Evolutionary conservation across 805 yeast genomes (phyloP).

Genomic region (Barnettozyma wickerhamii): DNA sequence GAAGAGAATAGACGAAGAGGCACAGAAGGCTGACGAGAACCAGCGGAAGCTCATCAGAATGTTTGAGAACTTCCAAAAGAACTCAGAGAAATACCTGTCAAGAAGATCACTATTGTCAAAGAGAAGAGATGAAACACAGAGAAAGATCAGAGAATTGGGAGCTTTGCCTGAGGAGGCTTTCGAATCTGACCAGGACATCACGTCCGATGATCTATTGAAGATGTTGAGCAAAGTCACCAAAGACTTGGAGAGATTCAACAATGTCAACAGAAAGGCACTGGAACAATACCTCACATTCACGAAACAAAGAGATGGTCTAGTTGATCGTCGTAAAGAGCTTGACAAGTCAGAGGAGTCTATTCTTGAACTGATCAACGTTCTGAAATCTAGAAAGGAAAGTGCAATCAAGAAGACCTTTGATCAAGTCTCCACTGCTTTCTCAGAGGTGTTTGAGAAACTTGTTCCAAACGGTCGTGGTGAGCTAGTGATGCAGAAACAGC

Average conservation of each 20-base stretch:
- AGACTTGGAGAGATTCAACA: constrained; percentile 58
- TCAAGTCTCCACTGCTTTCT: constrained; percentile 69
- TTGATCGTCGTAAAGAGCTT: constrained; percentile 61
- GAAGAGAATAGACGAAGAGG: constrained; percentile 31
- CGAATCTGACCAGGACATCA: constrained; percentile 37
- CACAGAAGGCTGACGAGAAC: constrained; percentile 49
- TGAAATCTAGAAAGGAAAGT: constrained; percentile 74
- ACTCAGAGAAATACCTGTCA: constrained; percentile 59
- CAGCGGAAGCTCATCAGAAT: constrained; percentile 51
- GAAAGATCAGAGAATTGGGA: constrained; percentile 78
- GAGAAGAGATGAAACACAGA: constrained; percentile 68
- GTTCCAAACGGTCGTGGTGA: constrained; percentile 83
- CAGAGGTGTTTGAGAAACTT: constrained; percentile 68
- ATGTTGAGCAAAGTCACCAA: constrained; percentile 52
- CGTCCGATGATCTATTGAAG: constrained; percentile 49
- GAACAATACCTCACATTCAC: constrained; percentile 77
- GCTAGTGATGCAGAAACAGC: constrained; percentile 49
- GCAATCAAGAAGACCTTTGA: constrained; percentile 78
- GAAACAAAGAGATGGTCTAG: constrained; percentile 64
- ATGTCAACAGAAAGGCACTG: constrained; percentile 84
- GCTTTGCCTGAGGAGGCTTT: constrained; percentile 85
- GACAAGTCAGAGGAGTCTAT: constrained; percentile 69
- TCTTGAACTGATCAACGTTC: constrained; percentile 59
- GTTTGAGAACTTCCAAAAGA: constrained; percentile 57
- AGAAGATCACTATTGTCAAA: constrained; percentile 53